Evolutionary conservation across 495 filamentous ascomycete genomes (phyloP).

Genomic region (Penicillium flavigenum): DNA sequence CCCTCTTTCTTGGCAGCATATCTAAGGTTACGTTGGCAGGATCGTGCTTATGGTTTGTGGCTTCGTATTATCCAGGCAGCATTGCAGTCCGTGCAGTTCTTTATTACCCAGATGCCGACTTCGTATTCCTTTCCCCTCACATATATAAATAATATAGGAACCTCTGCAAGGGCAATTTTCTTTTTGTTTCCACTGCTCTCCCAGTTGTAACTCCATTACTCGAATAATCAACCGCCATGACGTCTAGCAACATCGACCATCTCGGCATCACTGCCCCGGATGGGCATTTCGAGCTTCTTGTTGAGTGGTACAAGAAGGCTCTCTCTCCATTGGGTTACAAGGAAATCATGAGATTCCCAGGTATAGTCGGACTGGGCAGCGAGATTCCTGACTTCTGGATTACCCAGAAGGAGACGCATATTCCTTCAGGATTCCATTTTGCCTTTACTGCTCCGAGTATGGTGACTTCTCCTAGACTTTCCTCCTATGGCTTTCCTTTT

Average conservation of each 20-base stretch:
- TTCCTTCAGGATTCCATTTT: conserved; percentile 19
- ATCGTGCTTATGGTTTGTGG: too few relatives aligned
- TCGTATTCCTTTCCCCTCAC: too few relatives aligned
- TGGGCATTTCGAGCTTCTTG: conserved; percentile 31
- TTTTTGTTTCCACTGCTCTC: too few relatives aligned
- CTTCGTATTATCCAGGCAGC: too few relatives aligned
- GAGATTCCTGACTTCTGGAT: conserved; percentile 46
- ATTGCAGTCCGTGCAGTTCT: too few relatives aligned
- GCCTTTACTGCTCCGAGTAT: conserved; percentile 22
- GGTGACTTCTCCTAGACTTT: conserved; percentile 1
- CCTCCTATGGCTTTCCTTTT: neutral
- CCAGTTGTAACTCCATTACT: neutral
- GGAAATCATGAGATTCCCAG: conserved; percentile 27
- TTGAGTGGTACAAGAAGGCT: conserved; percentile 39
- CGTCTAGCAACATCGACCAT: conserved; percentile 28
- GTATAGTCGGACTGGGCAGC: conserved; percentile 27
- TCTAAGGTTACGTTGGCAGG: too few relatives aligned
- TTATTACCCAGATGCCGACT: too few relatives aligned
- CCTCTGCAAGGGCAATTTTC: too few relatives aligned
- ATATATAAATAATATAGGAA: too few relatives aligned
- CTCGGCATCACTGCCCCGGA: conserved; percentile 20
- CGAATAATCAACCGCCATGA: conserved; percentile 2
- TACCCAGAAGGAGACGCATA: conserved; percentile 10
- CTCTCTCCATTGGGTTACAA: conserved; percentile 41
- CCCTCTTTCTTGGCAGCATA: too few relatives aligned